Conservation (phyloP, 345 rosid genomes). For the Clausena lansium region DNA sequence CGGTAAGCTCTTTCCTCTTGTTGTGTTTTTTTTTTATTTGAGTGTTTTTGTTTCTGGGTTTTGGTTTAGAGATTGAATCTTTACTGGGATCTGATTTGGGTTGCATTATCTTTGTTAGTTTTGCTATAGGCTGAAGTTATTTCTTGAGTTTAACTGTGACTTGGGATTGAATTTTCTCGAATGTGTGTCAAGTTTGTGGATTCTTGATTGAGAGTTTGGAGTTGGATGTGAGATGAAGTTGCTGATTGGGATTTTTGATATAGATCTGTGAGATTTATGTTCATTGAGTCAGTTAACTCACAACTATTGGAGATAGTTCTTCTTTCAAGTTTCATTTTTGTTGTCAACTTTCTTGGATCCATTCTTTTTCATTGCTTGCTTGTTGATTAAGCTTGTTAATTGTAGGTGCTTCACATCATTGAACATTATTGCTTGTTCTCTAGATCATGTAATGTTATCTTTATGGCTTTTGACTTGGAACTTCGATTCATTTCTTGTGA, state of each 20-base stretch:
- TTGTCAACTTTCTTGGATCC: not conserved
- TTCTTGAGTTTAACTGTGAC: not conserved
- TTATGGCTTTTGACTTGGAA: not conserved
- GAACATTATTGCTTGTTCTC: not conserved
- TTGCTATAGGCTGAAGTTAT: not conserved
- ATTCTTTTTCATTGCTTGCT: constrained; percentile 14
- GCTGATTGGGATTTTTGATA: not conserved
- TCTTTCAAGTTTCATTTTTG: not conserved
- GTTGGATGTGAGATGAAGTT: not conserved
- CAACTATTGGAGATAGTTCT: not conserved
- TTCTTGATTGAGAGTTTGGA: not conserved
- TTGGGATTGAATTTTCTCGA: not conserved
- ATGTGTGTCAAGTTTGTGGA: not conserved
- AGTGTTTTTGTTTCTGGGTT: not conserved
- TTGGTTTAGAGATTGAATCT: not conserved
- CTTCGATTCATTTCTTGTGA: constrained; percentile 1
- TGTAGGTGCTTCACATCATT: not conserved
- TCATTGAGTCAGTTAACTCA: not conserved
- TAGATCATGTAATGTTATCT: not conserved
- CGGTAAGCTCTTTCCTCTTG: constrained; percentile 2
- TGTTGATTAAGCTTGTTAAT: not conserved
- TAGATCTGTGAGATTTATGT: constrained; percentile 13
- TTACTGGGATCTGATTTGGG: constrained; percentile 9
- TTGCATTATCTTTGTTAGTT: not conserved
- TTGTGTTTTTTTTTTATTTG: not conserved